Evolutionary conservation across 805 yeast species (phyloP).

Genomic region (Sugiyamaella marilandica): DNA sequence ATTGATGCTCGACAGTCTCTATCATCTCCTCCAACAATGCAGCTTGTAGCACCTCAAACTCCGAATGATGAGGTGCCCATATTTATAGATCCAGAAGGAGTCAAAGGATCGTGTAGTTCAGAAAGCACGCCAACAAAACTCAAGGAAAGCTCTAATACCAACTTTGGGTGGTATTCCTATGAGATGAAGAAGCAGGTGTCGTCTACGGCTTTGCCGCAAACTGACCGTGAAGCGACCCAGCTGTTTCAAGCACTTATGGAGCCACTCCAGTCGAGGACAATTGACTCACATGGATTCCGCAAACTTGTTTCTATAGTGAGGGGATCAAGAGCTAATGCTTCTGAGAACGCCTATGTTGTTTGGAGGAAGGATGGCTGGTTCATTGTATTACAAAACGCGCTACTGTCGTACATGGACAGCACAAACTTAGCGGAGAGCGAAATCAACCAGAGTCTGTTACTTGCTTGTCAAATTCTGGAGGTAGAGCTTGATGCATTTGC

Average conservation of each 20-base stretch:
- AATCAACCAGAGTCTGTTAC: slow-evolving; percentile 21
- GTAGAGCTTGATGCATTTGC: slow-evolving; percentile 13
- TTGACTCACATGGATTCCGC: slow-evolving; percentile 23
- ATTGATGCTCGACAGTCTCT: not conserved
- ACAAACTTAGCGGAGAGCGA: slow-evolving; percentile 14
- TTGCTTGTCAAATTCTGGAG: slow-evolving; percentile 18
- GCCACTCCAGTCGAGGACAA: slow-evolving; percentile 16
- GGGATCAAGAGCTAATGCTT: slow-evolving; percentile 8
- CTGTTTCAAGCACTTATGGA: slow-evolving; percentile 18
- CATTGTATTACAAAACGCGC: slow-evolving; percentile 9
- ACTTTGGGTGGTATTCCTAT: slow-evolving; percentile 16
- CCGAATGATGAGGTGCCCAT: slow-evolving; percentile 11
- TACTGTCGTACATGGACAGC: slow-evolving; percentile 14
- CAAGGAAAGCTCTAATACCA: slow-evolving; percentile 5
- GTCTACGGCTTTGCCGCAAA: slow-evolving; percentile 17
- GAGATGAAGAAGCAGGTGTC: slow-evolving; percentile 17
- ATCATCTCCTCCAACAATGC: not conserved
- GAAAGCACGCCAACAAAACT: slow-evolving; percentile 15
- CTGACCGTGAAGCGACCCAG: slow-evolving; percentile 14
- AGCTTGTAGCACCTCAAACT: not conserved
- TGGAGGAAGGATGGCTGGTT: slow-evolving; percentile 19
- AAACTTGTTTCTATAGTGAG: slow-evolving; percentile 20
- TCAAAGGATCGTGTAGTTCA: not conserved
- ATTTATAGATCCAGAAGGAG: slow-evolving; percentile 15
- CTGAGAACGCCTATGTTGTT: slow-evolving; percentile 11